These are phyloP conservation scores for Canavalia gladiata DNA, from an alignment of 306 rosid genomes.

Conservation along the genomic window DNA sequence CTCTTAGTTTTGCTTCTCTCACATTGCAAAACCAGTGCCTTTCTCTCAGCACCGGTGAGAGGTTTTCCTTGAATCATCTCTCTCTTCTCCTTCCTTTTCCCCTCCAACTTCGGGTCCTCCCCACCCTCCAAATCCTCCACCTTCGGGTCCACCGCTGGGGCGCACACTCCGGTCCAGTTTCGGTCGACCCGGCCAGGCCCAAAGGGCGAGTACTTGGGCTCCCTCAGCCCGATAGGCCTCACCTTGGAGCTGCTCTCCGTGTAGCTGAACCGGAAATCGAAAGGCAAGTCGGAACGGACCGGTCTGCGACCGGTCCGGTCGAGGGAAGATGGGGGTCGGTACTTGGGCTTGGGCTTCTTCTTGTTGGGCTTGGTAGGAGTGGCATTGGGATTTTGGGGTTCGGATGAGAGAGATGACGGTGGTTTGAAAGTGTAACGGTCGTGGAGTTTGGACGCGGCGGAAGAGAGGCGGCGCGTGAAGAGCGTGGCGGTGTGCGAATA, in stretches of 20 bases:
- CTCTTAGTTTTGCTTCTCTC: constrained; percentile 71
- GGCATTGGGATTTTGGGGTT: constrained; percentile 49
- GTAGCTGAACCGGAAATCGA: constrained; percentile 87
- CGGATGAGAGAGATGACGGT: constrained; percentile 56
- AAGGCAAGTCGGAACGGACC: constrained; percentile 68
- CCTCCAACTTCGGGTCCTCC: constrained; percentile 72
- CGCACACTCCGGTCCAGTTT: constrained; percentile 90
- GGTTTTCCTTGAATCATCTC: constrained; percentile 73
- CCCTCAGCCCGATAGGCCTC: constrained; percentile 73
- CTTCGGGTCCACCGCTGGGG: constrained; percentile 80
- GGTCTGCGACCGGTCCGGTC: constrained; percentile 67
- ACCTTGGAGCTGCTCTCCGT: constrained; percentile 78
- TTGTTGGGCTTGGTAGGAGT: constrained; percentile 52
- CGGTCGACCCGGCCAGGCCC: constrained; percentile 79
- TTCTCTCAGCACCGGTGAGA: constrained; percentile 72
- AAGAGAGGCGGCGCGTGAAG: constrained; percentile 71
- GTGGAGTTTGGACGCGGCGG: constrained; percentile 70
- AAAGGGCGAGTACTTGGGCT: constrained; percentile 92
- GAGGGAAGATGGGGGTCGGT: constrained; percentile 81
- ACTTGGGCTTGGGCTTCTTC: constrained; percentile 64
- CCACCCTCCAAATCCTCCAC: constrained; percentile 66
- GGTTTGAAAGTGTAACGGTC: constrained; percentile 71
- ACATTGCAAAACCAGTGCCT: constrained; percentile 68
- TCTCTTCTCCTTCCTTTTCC: constrained; percentile 66
- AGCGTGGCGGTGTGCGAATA: constrained; percentile 42